Base-by-base conservation (phyloP, 2,329 filamentous ascomycete genomes). In the Exophiala sp. region DNA sequence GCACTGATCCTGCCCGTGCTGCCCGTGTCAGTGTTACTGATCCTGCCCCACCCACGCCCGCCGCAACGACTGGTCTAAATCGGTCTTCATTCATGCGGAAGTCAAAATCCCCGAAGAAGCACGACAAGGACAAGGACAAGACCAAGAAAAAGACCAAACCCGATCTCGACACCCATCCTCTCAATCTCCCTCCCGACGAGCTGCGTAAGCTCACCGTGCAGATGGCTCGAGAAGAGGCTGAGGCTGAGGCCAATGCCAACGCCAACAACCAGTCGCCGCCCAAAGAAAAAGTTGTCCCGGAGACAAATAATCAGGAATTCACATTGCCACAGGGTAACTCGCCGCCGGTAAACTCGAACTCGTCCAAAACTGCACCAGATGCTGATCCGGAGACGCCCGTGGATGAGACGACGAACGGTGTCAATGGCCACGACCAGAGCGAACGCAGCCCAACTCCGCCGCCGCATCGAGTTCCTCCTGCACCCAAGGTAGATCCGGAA, bases 131-230 rank as follows among this genome's bases (percentile, higher is more conserved):
- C 30, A 50, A 48, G 52, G 51, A 58, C 10, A 62, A 61, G 50
- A 52, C 56, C 10, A 62, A 61, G 50, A 52, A 56, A 16, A 63
- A 60, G 47, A 48, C 53, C 14, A 59, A 58, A 45, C 48, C 47
- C 62, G 66, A 67, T 55, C 61, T 46, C 29, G 82, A 91, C 66
- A 85, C 82, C 2, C 90, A 96, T 68, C 91, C 91, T 32, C 78
- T 96, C 45, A 96, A 96, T 64, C 80, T 95, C 18, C 88, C 85
- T 1, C 89, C 89, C 40, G 89, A 95, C 73, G 84, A 95, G 76
- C 80, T 88, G 63, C 85, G 86, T 68, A 82, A 87, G 60, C 76
- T 88, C 57, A 76, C 72, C 63, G 76, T 76, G 70, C 71, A 73
- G 48, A 70, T 74, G 55, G 66, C 68, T 41, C 63, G 65, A 54